Evolutionary conservation across 768 basidiomycete genomes (phyloP), one percentile per base, ranked within the genome.

Genomic region (Punctularia strigosozonata): DNA sequence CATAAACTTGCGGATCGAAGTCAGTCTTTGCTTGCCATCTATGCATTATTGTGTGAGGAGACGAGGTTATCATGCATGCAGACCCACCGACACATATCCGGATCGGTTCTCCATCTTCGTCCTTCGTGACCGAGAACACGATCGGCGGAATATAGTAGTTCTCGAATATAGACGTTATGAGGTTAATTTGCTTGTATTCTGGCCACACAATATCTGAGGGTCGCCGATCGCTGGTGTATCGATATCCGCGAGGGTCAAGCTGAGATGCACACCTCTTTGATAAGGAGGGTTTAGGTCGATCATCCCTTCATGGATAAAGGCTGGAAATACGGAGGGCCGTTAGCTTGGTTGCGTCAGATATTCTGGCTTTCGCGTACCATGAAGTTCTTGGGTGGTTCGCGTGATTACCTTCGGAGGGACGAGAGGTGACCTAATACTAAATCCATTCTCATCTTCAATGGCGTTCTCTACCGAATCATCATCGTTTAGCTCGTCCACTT

Each of bases 121-220:
- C 65, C 13, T 53, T 52, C 33, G 55, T 50, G 2, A 68, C 58
- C 0, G 64, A 61, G 34, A 73, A 73, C 31, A 75, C 64, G 31
- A 73, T 54, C 0, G 68, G 71, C 0, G 71, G 70, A 4, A 73
- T 59, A 45, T 71, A 70, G 60, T 58, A 65, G 61, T 83, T 71
- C 40, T 65, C 60, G 32, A 65, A 69, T 14, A 71, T 59, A 0
- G 69, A 73, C 46, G 73, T 67, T 6, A 75, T 57, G 33, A 75
- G 58, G 31, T 59, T 61, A 44, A 64, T 65, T 47, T 86, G 80
- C 48, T 86, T 86, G 32, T 54, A 53, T 38, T 71, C 69, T 0
- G 79, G 66, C 85, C 86, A 88, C 2, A 88, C 85, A 15, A 88
- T 65, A 40, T 81, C 85, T 87, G 33, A 19, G 10, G 31, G 14